A percentile compares a stretch with the other conserved stretches of the same genome.
Conservation (phyloP, 2,329 filamentous ascomycete species). For the Pyrenophora tritici-repentis region DNA sequence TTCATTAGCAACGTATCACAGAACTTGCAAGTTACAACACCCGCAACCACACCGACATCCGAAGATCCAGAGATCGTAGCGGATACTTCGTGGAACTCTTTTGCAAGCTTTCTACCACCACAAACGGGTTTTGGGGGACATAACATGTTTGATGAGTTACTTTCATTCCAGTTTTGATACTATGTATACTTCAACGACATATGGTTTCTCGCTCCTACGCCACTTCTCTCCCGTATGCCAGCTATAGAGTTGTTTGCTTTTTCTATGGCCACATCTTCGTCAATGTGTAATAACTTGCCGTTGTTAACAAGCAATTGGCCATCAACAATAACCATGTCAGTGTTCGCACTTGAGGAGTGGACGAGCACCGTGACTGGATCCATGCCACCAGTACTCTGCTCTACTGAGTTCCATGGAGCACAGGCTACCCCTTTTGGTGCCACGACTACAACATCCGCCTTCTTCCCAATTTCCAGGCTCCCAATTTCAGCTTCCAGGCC, state of each 20-base stretch:
- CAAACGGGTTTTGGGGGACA: conserved; percentile 17
- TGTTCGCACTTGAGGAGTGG: conserved; percentile 20
- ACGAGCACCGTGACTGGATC: conserved; percentile 44
- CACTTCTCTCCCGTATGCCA: conserved; percentile 21
- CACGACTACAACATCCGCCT: conserved; percentile 49
- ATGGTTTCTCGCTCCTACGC: conserved; percentile 33
- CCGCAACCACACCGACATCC: neutral
- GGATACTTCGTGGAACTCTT: conserved; percentile 9
- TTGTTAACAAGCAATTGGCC: conserved; percentile 19
- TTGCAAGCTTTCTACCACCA: conserved; percentile 10
- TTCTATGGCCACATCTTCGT: conserved; percentile 9
- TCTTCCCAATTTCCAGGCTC: conserved; percentile 50
- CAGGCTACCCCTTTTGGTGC: conserved; percentile 39
- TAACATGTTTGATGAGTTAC: conserved; percentile 15
- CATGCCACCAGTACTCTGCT: conserved; percentile 35
- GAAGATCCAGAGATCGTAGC: neutral
- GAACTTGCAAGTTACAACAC: conserved; percentile 10
- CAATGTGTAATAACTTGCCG: conserved; percentile 15
- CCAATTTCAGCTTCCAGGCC: conserved; percentile 47
- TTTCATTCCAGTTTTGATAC: conserved; percentile 10
- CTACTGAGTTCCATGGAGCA: conserved; percentile 47
- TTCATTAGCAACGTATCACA: conserved; percentile 15
- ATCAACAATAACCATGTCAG: conserved; percentile 27
- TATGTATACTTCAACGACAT: conserved; percentile 24
- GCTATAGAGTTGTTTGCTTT: conserved; percentile 16